phyloP scores from a whole-genome alignment of 805 yeast genomes.

The Candida pseudoglaebosa region DNA sequence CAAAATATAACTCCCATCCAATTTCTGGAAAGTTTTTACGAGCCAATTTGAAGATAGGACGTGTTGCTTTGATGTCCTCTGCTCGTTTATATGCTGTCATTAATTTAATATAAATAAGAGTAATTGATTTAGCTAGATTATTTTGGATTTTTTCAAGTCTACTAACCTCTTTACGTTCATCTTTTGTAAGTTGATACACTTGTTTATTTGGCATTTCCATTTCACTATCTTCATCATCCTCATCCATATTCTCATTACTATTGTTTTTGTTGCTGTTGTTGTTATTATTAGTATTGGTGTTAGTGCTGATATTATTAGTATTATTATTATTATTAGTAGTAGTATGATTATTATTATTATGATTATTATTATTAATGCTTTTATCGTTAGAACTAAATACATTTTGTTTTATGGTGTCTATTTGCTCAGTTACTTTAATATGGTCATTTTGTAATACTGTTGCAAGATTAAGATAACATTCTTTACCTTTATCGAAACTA shows the following conservation, averaged over 20 bases:
- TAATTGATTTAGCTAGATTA: constrained; percentile 38
- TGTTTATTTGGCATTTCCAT: constrained; percentile 5
- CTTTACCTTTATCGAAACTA: constrained; percentile 47
- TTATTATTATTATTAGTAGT: constrained; percentile 9
- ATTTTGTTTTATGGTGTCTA: constrained; percentile 18
- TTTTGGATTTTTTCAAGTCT: constrained; percentile 18
- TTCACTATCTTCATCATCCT: constrained; percentile 14
- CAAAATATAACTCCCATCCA: constrained; percentile 75
- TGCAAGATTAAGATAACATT: constrained; percentile 49
- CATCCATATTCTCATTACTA: constrained; percentile 8
- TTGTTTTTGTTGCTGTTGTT: constrained; percentile 9
- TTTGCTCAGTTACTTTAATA: constrained; percentile 17
- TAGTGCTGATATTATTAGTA: constrained; percentile 11
- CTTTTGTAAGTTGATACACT: constrained; percentile 13
- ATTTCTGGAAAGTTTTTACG: constrained; percentile 54
- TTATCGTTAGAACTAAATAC: constrained; percentile 4
- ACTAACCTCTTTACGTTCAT: constrained; percentile 19
- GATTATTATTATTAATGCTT: constrained; percentile 10
- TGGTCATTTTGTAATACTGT: constrained; percentile 40
- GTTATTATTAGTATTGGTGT: too few relatives aligned
- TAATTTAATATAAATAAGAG: constrained; percentile 62
- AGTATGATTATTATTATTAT: constrained; percentile 7
- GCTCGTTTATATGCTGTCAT: constrained; percentile 71
- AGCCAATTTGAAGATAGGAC: constrained; percentile 65
- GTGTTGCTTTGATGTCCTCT: constrained; percentile 66